These are phyloP conservation scores for Ascomycota sp. DNA, from an alignment of 2,329 filamentous ascomycete genomes.

Conservation along the genomic window DNA sequence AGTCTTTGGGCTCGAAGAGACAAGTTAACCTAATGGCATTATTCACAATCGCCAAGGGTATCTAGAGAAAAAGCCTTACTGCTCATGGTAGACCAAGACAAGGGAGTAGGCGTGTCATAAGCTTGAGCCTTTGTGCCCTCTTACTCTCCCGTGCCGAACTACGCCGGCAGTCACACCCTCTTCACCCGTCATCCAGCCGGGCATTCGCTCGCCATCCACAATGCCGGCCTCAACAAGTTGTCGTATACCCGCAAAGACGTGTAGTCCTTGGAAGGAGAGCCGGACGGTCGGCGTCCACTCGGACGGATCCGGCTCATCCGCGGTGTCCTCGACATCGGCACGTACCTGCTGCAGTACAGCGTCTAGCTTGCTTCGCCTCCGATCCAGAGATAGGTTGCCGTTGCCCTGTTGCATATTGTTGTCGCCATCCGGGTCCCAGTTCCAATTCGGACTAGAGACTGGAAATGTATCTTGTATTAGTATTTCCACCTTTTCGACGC, in stretches of 20 bases:
- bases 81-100: background rate
- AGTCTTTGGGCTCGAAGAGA: constrained; percentile 50
- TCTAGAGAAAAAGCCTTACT: no score
- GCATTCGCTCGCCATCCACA: constrained; percentile 59
- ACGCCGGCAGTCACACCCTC: constrained; percentile 57
- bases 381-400: constrained; percentile 3
- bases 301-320: constrained; percentile 8
- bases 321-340: constrained; percentile 6
- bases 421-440: constrained; percentile 6
- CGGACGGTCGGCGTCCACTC: constrained; percentile 22
- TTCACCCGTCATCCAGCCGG: constrained; percentile 81
- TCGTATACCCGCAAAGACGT: constrained; percentile 65
- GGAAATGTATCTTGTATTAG: constrained; percentile 38
- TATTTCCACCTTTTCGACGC: constrained; percentile 41
- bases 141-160: constrained; percentile 45
- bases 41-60: no score
- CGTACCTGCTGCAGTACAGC: constrained; percentile 11
- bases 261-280: constrained; percentile 51
- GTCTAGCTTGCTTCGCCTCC: constrained; percentile 16
- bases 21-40: no score
- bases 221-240: constrained; percentile 58
- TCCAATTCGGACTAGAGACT: constrained; percentile 2
- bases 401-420: constrained; percentile 7
- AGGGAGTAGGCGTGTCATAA: constrained; percentile 12
- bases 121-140: constrained; percentile 34